Base-by-base conservation (phyloP, 192 early-diverging fungal species). In the Dimargaris xerosporica region DNA sequence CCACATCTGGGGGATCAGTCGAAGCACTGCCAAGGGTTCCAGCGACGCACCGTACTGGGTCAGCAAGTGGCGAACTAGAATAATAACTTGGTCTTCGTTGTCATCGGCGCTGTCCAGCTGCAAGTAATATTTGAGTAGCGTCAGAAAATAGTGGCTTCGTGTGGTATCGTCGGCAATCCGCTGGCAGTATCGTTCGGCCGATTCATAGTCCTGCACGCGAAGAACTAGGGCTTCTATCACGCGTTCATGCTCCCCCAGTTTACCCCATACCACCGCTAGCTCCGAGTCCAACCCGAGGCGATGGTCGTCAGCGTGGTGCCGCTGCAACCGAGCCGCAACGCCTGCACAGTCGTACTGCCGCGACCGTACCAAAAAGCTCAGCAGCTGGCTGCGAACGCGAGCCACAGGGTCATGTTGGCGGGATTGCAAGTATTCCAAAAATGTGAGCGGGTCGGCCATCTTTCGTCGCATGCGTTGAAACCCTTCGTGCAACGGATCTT, bases 171-270 rank as follows among this genome's bases (percentile, higher is more conserved):
- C 34, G 56, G 39, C 56, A 4, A 59, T 42, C 1, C 23, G 15
- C 41, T 30, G 31, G 39, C 56, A 30, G 15, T 59, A 59, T 19
- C 29, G 16, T 59, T 59, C 56, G 17, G 56, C 56, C 0, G 56
- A 19, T 6, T 6, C 31, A 23, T 59, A 59, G 41, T 59, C 56
- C 31, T 59, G 56, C 15, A 59, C 56, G 12, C 23, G 30, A 10
- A 39, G 39, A 2, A 59, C 56, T 34, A 59, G 41, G 16, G 39
- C 15, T 39, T 16, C 17, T 9, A 59, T 19, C 13, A 39, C 31
- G 13, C 23, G 30, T 29, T 59, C 34, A 23, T 30, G 56, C 23
- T 59, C 31, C 5, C 56, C 56, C 3, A 29, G 56, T 29, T 59
- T 59, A 16, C 56, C 56, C 17, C 16, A 16, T 19, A 59, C 17